Percentiles rank a stretch among this genome's conserved stretches.
Evolutionary conservation across 345 rosid genomes (phyloP).

Genomic region (Linum tenue): DNA sequence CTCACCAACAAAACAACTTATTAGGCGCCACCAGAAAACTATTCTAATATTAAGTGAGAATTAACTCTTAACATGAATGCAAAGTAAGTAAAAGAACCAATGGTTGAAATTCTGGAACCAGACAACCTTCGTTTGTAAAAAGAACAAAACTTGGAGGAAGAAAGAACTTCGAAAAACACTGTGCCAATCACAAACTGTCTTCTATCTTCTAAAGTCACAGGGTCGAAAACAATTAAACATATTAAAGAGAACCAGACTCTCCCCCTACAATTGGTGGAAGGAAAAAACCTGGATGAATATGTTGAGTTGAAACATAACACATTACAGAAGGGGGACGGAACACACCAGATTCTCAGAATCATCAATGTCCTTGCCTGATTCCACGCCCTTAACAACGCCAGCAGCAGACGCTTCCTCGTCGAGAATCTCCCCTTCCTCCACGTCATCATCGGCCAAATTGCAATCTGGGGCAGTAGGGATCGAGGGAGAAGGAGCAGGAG

Average conservation of each 20-base stretch:
- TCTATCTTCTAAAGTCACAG: too few species aligned
- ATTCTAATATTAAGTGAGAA: not conserved
- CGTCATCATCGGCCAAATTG: constrained; percentile 41
- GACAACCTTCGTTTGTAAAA: not conserved
- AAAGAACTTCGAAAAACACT: not conserved
- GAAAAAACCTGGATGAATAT: not conserved
- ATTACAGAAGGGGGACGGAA: constrained; percentile 27
- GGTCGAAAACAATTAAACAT: too few species aligned
- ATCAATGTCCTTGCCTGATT: constrained; percentile 15
- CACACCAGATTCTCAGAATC: constrained; percentile 53
- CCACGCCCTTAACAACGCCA: constrained; percentile 27
- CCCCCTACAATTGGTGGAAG: not conserved
- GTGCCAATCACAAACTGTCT: not conserved
- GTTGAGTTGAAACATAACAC: not conserved
- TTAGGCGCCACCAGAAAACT: not conserved
- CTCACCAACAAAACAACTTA: constrained; percentile 33
- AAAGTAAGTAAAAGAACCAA: not conserved
- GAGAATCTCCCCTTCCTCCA: constrained; percentile 98
- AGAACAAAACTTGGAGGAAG: not conserved
- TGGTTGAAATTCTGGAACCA: not conserved
- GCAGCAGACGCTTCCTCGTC: constrained; percentile 41
- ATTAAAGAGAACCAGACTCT: too few species aligned
- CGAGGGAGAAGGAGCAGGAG: constrained; percentile 16
- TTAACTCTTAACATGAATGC: not conserved
- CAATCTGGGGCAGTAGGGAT: constrained; percentile 2